Evolutionary conservation across 257 asterid genomes (phyloP).

Genomic region (Solanum acaule): DNA sequence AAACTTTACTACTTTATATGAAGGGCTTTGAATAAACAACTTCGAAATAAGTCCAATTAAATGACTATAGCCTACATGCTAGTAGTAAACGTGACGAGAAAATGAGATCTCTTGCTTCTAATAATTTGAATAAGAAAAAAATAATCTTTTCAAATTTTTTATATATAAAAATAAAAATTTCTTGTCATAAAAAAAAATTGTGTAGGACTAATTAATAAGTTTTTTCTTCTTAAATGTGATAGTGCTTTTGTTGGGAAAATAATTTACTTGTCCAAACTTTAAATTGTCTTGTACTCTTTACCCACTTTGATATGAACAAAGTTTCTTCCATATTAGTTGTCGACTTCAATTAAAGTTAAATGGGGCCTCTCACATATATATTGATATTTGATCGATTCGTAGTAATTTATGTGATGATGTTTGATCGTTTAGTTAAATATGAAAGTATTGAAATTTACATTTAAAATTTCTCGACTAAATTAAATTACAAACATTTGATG

Average conservation of each 20-base stretch:
- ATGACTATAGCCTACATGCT: no score
- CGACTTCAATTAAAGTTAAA: background rate
- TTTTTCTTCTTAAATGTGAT: background rate
- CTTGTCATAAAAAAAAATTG: no score
- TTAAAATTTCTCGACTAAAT: background rate
- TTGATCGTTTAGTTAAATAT: background rate
- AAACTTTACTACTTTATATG: background rate
- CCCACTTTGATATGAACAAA: background rate
- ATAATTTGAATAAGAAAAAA: no score
- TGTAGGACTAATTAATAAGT: background rate
- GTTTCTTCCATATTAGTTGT: background rate
- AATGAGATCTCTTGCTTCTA: background rate
- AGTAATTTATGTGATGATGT: background rate
- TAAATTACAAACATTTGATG: background rate
- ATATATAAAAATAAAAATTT: no score
- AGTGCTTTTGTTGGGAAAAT: background rate
- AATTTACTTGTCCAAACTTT: background rate
- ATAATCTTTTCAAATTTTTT: no score
- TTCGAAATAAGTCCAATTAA: background rate
- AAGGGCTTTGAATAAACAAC: background rate
- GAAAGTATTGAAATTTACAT: background rate
- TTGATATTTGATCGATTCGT: background rate
- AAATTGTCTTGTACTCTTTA: background rate
- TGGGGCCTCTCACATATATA: background rate
- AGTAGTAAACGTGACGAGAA: no score